Evolutionary conservation across 202 grass and related monocot genomes (phyloP).

Genomic region (Bolboschoenoplectus hybrid): DNA sequence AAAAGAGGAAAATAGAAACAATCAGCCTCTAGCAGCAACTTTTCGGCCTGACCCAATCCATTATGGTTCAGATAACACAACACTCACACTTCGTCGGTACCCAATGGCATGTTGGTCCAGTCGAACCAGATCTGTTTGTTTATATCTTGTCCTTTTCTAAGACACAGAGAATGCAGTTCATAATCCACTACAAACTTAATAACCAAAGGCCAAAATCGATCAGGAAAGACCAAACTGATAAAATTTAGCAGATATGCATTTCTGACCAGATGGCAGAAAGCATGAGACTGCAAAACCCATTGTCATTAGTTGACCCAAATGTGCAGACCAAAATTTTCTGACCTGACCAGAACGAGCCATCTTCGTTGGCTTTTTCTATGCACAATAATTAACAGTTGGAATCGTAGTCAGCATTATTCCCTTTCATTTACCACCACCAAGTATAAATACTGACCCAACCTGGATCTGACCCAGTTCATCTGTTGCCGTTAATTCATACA

Average conservation of each 20-base stretch:
- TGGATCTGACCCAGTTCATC: not conserved
- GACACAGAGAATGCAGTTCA: not conserved
- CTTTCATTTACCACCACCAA: not conserved
- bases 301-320: not conserved
- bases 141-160: not conserved
- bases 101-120: conserved; percentile 25
- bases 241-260: not conserved
- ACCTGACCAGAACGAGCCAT: not conserved
- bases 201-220: not conserved
- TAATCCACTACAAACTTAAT: not conserved
- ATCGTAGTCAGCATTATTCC: not conserved
- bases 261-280: not conserved
- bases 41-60: not conserved
- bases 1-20: not conserved
- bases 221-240: not conserved
- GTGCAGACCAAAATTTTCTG: not conserved
- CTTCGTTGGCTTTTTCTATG: not conserved
- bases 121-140: conserved; percentile 16
- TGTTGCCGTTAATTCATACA: not conserved
- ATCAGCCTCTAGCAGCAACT: not conserved
- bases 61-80: not conserved
- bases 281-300: not conserved
- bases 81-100: not conserved
- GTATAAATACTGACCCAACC: not conserved
- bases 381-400: not conserved